phyloP scores from a whole-genome alignment of 805 yeast species.

The Saccharomycopsis fermentans region DNA sequence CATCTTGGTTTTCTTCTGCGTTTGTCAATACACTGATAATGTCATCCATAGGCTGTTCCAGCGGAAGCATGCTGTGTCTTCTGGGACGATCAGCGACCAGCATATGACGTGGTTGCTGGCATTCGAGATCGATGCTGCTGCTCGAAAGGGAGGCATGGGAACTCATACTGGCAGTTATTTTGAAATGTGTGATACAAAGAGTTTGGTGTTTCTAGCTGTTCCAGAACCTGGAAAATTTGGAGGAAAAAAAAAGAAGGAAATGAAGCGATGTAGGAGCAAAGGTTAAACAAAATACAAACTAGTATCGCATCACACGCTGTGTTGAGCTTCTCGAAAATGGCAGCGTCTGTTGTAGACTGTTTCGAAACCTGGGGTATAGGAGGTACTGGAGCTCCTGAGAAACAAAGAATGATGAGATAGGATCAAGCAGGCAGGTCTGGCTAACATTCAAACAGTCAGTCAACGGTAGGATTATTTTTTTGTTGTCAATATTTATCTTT shows the following conservation, averaged over 20 bases:
- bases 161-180: not conserved
- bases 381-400: no score
- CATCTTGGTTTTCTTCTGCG: conserved; percentile 5
- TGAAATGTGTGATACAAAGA: not conserved
- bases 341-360: no score
- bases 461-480: no score
- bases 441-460: no score
- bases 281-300: no score
- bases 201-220: no score
- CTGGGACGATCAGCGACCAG: not conserved
- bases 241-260: not conserved
- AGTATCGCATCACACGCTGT: not conserved
- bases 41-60: not conserved
- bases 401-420: no score
- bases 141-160: not conserved
- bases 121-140: not conserved
- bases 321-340: not conserved
- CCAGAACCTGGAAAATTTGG: no score
- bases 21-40: not conserved
- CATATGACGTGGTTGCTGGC: not conserved
- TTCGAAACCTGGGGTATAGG: no score
- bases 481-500: no score
- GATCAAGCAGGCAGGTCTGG: no score
- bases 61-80: not conserved
- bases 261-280: no score